Conservation (phyloP, 768 basidiomycete genomes). For the Collybia sp. region DNA sequence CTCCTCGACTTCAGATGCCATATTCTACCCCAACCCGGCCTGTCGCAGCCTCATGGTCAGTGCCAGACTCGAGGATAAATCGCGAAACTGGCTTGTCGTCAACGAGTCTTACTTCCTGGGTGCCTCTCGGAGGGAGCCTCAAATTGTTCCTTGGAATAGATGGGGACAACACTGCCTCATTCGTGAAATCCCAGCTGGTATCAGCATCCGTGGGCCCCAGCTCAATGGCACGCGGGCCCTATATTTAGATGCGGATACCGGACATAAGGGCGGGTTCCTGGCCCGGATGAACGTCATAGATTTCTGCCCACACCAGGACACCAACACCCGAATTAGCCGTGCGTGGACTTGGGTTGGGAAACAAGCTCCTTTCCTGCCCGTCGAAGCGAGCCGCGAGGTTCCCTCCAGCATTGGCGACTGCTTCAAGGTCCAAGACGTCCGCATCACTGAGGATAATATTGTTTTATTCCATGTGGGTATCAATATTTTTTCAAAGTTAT, state of each 20-base stretch:
- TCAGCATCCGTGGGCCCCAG: constrained; percentile 32
- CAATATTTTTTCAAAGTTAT: neutral
- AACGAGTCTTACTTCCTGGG: constrained; percentile 48
- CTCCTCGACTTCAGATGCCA: constrained; percentile 31
- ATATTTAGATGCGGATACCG: constrained; percentile 36
- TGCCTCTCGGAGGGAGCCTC: constrained; percentile 36
- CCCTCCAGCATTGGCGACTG: constrained; percentile 39
- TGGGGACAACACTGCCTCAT: constrained; percentile 51
- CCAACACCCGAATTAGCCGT: constrained; percentile 20
- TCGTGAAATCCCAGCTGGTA: constrained; percentile 28
- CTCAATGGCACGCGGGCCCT: constrained; percentile 43
- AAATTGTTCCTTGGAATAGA: constrained; percentile 46
- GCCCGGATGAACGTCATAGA: constrained; percentile 36
- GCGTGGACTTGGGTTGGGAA: constrained; percentile 39
- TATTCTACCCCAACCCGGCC: constrained; percentile 56
- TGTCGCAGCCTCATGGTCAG: constrained; percentile 44
- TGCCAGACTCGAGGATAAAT: constrained; percentile 31
- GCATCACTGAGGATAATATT: constrained; percentile 58
- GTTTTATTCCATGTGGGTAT: constrained; percentile 48
- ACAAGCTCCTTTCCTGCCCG: constrained; percentile 33
- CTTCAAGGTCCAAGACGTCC: constrained; percentile 42
- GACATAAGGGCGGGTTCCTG: constrained; percentile 10
- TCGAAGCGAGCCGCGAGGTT: constrained; percentile 37
- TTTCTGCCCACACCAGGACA: constrained; percentile 38
- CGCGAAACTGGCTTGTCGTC: constrained; percentile 48